Evolutionary conservation across 768 basidiomycete species (phyloP).

Genomic region (Tylopilus cervinicoccineus): DNA sequence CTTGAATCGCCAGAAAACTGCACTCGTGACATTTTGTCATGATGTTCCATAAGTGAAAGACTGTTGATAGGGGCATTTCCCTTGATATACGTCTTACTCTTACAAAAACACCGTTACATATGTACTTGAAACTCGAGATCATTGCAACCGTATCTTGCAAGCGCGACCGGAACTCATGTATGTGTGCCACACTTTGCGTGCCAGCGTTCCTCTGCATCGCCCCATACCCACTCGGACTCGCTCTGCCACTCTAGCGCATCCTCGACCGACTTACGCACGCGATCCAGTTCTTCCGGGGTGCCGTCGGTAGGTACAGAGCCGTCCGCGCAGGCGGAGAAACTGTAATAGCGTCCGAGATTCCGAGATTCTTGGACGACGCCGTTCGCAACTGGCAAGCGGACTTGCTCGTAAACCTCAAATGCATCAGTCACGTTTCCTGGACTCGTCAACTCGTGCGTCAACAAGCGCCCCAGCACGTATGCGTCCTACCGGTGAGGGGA

Average conservation of each 20-base stretch:
- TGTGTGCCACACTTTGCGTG: background rate
- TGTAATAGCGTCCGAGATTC: constrained; percentile 20
- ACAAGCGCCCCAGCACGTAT: no score
- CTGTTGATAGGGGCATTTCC: no score
- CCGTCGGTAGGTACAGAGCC: background rate
- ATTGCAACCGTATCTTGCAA: background rate
- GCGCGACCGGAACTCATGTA: background rate
- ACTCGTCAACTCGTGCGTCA: no score
- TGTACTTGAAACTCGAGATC: background rate
- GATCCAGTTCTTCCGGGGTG: constrained; percentile 7
- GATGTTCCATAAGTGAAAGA: no score
- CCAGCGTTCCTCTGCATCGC: constrained; percentile 13
- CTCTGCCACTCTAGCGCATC: constrained; percentile 18
- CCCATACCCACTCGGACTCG: constrained; percentile 4
- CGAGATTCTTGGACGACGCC: constrained; percentile 14
- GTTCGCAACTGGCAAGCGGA: no score
- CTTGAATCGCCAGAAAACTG: no score
- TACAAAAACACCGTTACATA: no score
- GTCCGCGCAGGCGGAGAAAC: constrained; percentile 9
- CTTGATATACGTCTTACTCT: no score
- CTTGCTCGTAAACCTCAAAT: no score
- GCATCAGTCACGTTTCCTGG: no score
- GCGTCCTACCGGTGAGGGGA: no score
- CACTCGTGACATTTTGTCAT: no score
- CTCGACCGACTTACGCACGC: constrained; percentile 8